Evolutionary conservation across 148 eudicot genomes (phyloP).

Genomic region (Chenopodium berlandieri): DNA sequence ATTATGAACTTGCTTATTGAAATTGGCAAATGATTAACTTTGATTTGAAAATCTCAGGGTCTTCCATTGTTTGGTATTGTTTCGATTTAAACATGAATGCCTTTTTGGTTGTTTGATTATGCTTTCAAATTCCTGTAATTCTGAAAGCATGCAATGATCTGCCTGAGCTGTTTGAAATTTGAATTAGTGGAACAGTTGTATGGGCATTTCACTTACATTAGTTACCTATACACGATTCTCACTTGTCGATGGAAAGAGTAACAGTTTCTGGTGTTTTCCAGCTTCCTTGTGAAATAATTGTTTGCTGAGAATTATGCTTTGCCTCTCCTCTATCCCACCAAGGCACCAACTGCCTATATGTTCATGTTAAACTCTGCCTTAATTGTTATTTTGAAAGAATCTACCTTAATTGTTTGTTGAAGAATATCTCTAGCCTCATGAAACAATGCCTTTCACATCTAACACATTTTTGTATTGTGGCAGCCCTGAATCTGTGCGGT

Average conservation of each 20-base stretch:
- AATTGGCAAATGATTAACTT: neutral
- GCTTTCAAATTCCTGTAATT: neutral
- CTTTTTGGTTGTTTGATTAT: neutral
- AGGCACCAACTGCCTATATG: neutral
- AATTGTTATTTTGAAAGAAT: neutral
- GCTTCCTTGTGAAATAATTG: neutral
- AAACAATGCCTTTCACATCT: conserved; percentile 3
- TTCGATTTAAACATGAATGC: neutral
- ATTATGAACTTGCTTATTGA: neutral
- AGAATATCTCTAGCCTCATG: neutral
- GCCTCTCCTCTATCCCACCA: neutral
- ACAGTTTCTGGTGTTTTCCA: neutral
- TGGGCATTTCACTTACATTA: neutral
- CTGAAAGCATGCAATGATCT: neutral
- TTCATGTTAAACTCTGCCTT: neutral
- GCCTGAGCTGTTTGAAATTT: neutral
- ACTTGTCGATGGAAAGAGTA: neutral
- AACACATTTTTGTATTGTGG: conserved; percentile 16
- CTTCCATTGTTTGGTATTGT: neutral
- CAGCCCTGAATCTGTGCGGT: conserved; percentile 69
- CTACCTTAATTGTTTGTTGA: neutral
- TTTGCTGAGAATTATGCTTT: neutral
- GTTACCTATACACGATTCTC: neutral
- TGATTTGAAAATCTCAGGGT: neutral
- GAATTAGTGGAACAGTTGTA: neutral